These are phyloP conservation scores for Peronospora belbahrii DNA, from an alignment of 352 stramenopile species.

Conservation along the genomic window DNA sequence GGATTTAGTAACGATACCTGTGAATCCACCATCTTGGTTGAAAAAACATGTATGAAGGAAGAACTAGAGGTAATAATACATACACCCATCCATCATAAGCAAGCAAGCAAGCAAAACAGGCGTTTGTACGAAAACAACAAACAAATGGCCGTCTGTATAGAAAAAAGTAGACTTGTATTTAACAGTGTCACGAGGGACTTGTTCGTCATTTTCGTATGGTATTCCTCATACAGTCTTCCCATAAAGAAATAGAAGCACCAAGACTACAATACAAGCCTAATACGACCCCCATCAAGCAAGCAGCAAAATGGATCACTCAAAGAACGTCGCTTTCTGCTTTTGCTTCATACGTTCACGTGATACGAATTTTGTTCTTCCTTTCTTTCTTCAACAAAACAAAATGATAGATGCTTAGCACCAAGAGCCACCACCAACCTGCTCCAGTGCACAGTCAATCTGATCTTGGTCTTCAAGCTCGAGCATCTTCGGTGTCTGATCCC, in stretches of 20 bases:
- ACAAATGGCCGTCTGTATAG: background rate
- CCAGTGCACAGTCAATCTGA: conserved; percentile 95
- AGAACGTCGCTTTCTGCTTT: too few relatives aligned
- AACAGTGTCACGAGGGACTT: conserved; percentile 11
- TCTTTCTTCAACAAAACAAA: conserved; percentile 9
- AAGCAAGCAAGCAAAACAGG: too few relatives aligned
- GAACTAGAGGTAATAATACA: too few relatives aligned
- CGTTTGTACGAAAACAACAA: too few relatives aligned
- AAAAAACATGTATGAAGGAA: conserved; percentile 39
- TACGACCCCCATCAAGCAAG: too few relatives aligned
- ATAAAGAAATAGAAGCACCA: background rate
- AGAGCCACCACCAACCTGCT: conserved; percentile 78
- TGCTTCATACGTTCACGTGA: too few relatives aligned
- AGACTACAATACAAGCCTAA: background rate
- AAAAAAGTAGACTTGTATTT: conserved; percentile 20
- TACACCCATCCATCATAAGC: too few relatives aligned
- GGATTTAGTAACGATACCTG: conserved; percentile 83
- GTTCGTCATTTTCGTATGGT: background rate
- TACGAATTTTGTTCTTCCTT: conserved; percentile 4
- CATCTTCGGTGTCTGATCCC: conserved; percentile 93
- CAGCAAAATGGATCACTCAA: too few relatives aligned
- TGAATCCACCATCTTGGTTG: conserved; percentile 66
- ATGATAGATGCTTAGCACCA: conserved; percentile 21
- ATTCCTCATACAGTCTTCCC: background rate
- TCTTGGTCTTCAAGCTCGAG: conserved; percentile 97